Evolutionary conservation across 1,139 yeast genomes (phyloP), one percentile per base, ranked within the genome.

Genomic region (Suhomyces guaymorum): DNA sequence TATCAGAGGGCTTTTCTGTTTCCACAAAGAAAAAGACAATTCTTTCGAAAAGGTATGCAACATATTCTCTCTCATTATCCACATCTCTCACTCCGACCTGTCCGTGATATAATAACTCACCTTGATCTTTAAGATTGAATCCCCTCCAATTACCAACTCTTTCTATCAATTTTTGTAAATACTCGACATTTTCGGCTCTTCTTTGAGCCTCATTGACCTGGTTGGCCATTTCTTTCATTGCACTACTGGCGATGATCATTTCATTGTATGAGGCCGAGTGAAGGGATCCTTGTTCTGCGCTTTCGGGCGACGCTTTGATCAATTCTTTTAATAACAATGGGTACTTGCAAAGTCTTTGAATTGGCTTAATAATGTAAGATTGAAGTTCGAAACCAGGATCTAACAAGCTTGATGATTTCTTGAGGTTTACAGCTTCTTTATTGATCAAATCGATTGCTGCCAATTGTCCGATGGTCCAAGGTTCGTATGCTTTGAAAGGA

Each of bases 171-270:
- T 82, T 84, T 47, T 77, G 79, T 30, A 86, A 70, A 30, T 79
- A 75, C 40, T 81, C 85, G 29, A 81, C 77, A 59, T 92, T 94
- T 57, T 92, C 98, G 1, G 95, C 83, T 47, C 89, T 73, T 60
- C 99, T 77, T 63, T 90, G 96, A 9, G 96, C 90, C 59, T 92
- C 98, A 62, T 92, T 92, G 23, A 92, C 94, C 50, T 80, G 81
- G 47, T 78, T 75, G n/a, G 97, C 96, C 46, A 90, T 69, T 44
- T 70, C 75, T 36, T 62, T 66, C 70, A 69, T 66, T 22, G 90
- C 80, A 29, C 78, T 78, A 38, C 78, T 67, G 2, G 97, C 96
- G 33, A 75, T 63, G 23, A 75, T 63, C 28, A 90, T 66, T 57
- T 90, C 97, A 39, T 73, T 77, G 48, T 78, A 80, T 41, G 77